Evolutionary conservation across 164 flowering plant species (phyloP), one percentile per base, ranked within the genome.

Genomic region (Nymphaea thermarum): DNA sequence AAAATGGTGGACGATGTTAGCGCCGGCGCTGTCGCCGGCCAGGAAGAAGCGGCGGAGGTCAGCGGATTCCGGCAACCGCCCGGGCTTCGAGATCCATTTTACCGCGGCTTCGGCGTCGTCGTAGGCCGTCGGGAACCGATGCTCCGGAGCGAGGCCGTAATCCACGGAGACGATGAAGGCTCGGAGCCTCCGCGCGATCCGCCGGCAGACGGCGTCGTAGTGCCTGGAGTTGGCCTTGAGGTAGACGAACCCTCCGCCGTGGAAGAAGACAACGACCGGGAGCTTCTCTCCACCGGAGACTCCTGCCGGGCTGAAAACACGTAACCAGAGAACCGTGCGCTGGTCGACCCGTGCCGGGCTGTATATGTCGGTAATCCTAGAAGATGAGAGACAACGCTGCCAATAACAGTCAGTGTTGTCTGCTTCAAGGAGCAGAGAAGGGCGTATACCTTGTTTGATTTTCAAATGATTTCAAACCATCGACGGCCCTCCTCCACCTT

Each of bases 231-330:
- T 82, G 6, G 89, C 90, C 2, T 89, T 83, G 42, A 89, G 90
- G 51, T 86, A 78, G 77, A 90, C 86, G 77, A 83, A 90, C 60
- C 96, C 93, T 0, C 96, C 96, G 12, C 94, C 94, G 64, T 86
- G 96, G 67, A 88, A 82, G 79, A 84, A 90, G 80, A 71, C 83
- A 70, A 83, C 79, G 64, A 85, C 73, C 0, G 93, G 93, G 55
- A 85, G 81, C 7, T 12, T 12, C 10, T 12, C 12, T 55, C 60
- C 60, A 7, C 10, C 10, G 7, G 60, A 12, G 7, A 7, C 12
- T 0, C 8, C 80, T 7, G 7, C 60, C 42, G 68, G 10, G 3
- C 78, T 3, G 79, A 87, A 87, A 69, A 90, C 79, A 42, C 91
- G 84, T 67, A 88, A 85, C 42, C 74, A 72, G 42, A 88, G 88